These are phyloP conservation scores for Populus pruinosa DNA, from an alignment of 345 rosid genomes.

Conservation along the genomic window DNA sequence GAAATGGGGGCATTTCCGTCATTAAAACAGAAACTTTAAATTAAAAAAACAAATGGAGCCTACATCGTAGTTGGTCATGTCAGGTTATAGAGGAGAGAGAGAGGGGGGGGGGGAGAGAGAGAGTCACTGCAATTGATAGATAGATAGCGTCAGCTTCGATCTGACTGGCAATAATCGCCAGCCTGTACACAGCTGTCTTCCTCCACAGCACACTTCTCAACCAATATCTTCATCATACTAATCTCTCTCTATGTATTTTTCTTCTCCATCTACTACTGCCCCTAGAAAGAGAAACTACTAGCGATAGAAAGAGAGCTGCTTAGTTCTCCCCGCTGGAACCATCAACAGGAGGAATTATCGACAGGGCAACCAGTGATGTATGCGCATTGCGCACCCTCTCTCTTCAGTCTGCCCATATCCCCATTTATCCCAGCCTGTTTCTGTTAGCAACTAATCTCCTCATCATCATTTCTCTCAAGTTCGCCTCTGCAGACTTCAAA, in stretches of 20 bases:
- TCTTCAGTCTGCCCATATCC: neutral
- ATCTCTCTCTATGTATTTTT: neutral
- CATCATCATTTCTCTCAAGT: neutral
- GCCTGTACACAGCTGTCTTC: constrained; percentile 58
- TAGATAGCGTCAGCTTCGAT: constrained; percentile 28
- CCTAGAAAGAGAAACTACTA: neutral
- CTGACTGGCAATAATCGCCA: constrained; percentile 43
- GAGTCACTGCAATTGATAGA: neutral
- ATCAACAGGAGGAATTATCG: no score
- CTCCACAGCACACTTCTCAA: constrained; percentile 1
- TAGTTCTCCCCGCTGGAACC: neutral
- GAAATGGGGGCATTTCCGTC: neutral
- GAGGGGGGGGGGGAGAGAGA: neutral
- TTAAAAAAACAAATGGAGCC: neutral
- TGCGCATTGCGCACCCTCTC: neutral
- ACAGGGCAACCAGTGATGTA: no score
- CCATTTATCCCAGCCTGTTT: neutral
- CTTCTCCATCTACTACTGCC: neutral
- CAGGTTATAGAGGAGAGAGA: neutral
- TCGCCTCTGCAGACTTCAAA: neutral
- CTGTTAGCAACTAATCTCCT: neutral
- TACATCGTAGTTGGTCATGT: neutral
- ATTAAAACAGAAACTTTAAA: neutral
- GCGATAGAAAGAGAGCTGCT: neutral
- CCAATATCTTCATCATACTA: neutral